Evolutionary conservation across 305 asterid genomes (phyloP).

Genomic region (Euphrasia arctica): DNA sequence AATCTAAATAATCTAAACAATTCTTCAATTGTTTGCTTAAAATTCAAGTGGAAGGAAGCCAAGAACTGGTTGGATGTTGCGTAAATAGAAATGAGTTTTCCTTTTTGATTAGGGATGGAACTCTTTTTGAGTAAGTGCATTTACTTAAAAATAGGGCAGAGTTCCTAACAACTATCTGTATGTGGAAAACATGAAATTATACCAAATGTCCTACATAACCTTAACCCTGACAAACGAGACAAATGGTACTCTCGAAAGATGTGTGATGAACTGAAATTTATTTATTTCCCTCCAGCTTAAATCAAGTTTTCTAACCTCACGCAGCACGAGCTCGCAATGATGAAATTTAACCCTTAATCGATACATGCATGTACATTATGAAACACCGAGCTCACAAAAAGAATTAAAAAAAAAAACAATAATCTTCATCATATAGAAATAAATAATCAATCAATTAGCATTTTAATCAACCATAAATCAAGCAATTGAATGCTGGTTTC

Average conservation of each 20-base stretch:
- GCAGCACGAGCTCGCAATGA: conserved; percentile 17
- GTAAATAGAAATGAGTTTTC: neutral
- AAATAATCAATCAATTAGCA: neutral
- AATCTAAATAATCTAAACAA: conserved; percentile 10
- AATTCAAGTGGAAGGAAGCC: conserved; percentile 2
- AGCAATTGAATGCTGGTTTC: conserved; percentile 25
- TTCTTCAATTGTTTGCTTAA: neutral
- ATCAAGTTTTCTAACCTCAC: neutral
- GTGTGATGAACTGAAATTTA: conserved; percentile 4
- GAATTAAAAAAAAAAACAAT: neutral
- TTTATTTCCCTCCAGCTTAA: conserved; percentile 1
- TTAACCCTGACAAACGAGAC: neutral
- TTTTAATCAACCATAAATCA: conserved; percentile 23
- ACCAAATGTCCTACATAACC: conserved; percentile 10
- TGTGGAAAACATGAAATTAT: conserved; percentile 5
- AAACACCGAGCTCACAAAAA: conserved; percentile 2
- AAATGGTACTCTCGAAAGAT: neutral
- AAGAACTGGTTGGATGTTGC: conserved; percentile 10
- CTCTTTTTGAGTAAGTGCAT: neutral
- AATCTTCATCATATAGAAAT: neutral
- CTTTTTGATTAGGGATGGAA: neutral
- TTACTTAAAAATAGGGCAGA: conserved; percentile 7
- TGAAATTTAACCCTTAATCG: conserved; percentile 3
- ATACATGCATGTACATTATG: neutral
- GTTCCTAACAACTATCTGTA: conserved; percentile 1